phyloP scores from a whole-genome alignment of 1,284 basidiomycete genomes.

The Paramarasmius palmivorus region DNA sequence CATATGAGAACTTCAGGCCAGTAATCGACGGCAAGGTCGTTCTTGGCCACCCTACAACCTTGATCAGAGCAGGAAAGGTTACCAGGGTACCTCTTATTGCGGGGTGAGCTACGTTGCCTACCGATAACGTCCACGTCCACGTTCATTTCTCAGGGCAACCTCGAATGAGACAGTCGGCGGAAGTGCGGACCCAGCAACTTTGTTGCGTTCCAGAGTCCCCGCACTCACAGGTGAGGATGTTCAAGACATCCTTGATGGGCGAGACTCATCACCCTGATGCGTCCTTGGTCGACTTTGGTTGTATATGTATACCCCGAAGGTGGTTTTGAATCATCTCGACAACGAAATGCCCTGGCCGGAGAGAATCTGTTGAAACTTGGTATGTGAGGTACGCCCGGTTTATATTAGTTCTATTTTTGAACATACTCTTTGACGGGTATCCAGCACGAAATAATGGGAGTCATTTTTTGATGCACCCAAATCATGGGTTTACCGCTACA shows the following conservation, averaged over 20 bases:
- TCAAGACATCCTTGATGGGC: slow-evolving; percentile 33
- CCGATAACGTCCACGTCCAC: no score
- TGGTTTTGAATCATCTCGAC: slow-evolving; percentile 38
- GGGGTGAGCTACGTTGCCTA: slow-evolving; percentile 41
- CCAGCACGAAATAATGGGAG: not conserved
- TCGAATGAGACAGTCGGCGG: slow-evolving; percentile 54
- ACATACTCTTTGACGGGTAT: not conserved
- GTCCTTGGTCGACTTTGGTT: no score
- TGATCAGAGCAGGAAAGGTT: no score
- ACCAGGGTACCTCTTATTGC: no score
- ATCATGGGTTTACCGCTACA: no score
- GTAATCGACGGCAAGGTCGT: slow-evolving; percentile 51
- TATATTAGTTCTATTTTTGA: not conserved
- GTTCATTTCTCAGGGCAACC: slow-evolving; percentile 38
- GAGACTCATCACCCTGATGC: slow-evolving; percentile 18
- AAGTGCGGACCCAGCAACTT: slow-evolving; percentile 14
- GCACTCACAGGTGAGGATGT: slow-evolving; percentile 40
- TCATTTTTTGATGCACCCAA: no score
- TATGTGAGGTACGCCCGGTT: slow-evolving; percentile 48
- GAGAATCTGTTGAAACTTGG: slow-evolving; percentile 46
- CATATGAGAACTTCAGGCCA: slow-evolving; percentile 39
- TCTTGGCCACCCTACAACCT: no score
- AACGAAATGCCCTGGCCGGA: slow-evolving; percentile 47
- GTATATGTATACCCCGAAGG: slow-evolving; percentile 30
- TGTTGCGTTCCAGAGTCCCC: slow-evolving; percentile 45